Evolutionary conservation across 306 rosid genomes (phyloP), one percentile per base, ranked within the genome.

Genomic region (Cucumis cinereus): DNA sequence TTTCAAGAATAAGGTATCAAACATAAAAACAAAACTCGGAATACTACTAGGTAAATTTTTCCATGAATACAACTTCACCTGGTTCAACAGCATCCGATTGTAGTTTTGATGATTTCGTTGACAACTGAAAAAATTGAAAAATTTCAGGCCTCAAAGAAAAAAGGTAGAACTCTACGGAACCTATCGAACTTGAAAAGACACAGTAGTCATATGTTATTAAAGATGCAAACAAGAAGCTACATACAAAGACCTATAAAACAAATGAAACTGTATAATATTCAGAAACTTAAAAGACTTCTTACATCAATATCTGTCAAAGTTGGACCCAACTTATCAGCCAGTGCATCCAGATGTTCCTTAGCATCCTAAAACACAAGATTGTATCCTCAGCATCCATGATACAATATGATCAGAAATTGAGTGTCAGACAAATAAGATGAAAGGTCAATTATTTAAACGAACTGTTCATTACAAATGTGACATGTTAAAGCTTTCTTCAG

Each of bases 251-350:
- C 55, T 10, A 19, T 13, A 45, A 69, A 45, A n/a, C 74, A 69
- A 45, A 45, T 23, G 12, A 22, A 62, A 62, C 41, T 11, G 64
- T 54, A 75, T 64, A 10, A 38, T 70, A 64, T 75, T 61, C 57
- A 69, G 15, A 45, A 67, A n/a, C 52, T 80, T 19, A 45, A 57
- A 61, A 59, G 82, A 64, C 47, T 77, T 28, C 96, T 84, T 90
- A 93, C 98, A 86, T 90, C 89, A 82, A 93, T 90, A 84, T 88
- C 98, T 22, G 97, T 90, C 64, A 93, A 83, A 36, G 98, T 91
- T 53, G 91, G 80, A 79, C 94, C 97, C 88, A 93, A 83, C 94
- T 91, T 93, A 83, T 91, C 98, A 73, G 97, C 98, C 76, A 93
- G 79, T 50, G 98, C 98, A 83, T 88, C 85, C 77, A 93, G 92